Conservation (phyloP, 2,329 filamentous ascomycete species). For the Cordyceps fumosorosea region DNA sequence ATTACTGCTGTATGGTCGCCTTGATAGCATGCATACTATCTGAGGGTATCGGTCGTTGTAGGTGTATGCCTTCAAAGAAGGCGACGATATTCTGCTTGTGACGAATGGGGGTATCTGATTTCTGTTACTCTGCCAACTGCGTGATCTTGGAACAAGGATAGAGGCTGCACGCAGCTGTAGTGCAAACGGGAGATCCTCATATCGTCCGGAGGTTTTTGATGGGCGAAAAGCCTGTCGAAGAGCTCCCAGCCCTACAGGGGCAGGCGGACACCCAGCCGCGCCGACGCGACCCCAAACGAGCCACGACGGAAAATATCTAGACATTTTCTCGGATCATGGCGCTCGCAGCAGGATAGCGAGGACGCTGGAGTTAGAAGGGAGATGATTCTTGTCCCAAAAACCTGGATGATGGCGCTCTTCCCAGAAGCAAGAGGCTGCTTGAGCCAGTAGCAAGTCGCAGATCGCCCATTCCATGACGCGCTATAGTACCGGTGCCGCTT, state of each 20-base stretch:
- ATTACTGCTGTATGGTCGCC: background rate
- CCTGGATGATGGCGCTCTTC: background rate
- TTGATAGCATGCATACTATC: background rate
- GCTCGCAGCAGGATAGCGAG: slow-evolving; percentile 17
- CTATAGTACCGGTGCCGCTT: slow-evolving; percentile 8
- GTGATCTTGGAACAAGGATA: background rate
- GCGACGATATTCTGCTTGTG: background rate
- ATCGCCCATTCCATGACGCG: slow-evolving; percentile 7
- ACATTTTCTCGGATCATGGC: slow-evolving; percentile 37
- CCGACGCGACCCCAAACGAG: slow-evolving; percentile 29
- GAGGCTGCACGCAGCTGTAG: background rate
- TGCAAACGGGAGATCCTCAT: background rate
- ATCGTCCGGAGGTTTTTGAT: background rate
- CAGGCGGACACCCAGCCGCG: slow-evolving; percentile 20
- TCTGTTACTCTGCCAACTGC: background rate
- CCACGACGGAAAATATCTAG: slow-evolving; percentile 32
- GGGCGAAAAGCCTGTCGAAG: slow-evolving; percentile 7
- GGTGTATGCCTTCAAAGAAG: no score
- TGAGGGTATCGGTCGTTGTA: background rate
- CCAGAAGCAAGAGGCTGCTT: background rate
- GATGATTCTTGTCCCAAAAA: background rate
- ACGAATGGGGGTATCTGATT: background rate
- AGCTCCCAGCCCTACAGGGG: slow-evolving; percentile 10
- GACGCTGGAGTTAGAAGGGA: slow-evolving; percentile 6
- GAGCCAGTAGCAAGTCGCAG: slow-evolving; percentile 8